Evolutionary conservation across 179 eudicot species (phyloP).

Genomic region (Sideroxylon spinosum): DNA sequence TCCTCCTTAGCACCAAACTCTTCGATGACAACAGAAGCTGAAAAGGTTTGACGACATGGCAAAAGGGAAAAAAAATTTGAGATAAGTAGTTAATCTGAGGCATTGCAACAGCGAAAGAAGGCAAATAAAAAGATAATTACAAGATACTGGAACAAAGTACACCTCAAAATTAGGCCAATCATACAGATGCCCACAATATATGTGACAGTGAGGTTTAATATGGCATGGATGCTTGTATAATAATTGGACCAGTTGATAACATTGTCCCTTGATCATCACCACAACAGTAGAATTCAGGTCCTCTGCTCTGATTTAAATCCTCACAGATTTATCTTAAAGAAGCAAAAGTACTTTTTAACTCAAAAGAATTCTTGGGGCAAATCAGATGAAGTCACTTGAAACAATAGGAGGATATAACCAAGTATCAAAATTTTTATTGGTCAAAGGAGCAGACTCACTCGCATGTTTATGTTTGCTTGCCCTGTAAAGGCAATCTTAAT

Average conservation of each 20-base stretch:
- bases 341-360: too few species aligned
- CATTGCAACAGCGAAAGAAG: not conserved
- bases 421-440: too few species aligned
- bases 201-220: not conserved
- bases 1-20: conserved; percentile 86
- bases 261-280: not conserved
- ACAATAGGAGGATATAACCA: too few species aligned
- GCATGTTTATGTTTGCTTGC: too few species aligned
- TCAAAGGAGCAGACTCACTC: too few species aligned
- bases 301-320: too few species aligned
- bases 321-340: too few species aligned
- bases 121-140: not conserved
- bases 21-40: conserved; percentile 84
- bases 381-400: too few species aligned
- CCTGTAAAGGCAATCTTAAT: too few species aligned
- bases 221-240: not conserved
- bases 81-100: not conserved
- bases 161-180: not conserved
- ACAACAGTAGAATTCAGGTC: too few species aligned
- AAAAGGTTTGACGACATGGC: conserved; percentile 18
- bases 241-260: not conserved
- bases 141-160: not conserved
- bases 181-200: not conserved
- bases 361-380: too few species aligned
- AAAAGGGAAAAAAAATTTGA: not conserved